These are phyloP conservation scores for Hypoxylon lienhwacheense DNA, from an alignment of 495 filamentous ascomycete species.

Conservation along the genomic window DNA sequence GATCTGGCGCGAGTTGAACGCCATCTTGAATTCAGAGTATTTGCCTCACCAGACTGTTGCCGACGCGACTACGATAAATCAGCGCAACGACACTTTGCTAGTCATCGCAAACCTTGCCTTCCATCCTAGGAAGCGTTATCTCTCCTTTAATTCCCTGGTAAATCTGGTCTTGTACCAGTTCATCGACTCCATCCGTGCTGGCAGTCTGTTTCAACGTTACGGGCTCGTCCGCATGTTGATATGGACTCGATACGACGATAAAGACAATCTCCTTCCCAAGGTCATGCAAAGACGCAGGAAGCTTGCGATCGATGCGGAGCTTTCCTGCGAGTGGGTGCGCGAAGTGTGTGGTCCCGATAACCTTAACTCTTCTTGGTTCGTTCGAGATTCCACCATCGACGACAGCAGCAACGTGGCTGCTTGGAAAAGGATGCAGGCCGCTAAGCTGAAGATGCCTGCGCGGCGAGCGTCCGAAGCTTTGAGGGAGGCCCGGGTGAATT, in stretches of 20 bases:
- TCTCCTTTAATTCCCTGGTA: constrained; percentile 44
- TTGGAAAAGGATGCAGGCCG: constrained; percentile 40
- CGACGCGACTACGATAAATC: constrained; percentile 35
- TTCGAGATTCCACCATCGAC: constrained; percentile 42
- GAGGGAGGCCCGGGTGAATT: constrained; percentile 32
- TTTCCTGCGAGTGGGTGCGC: constrained; percentile 52
- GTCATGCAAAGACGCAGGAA: constrained; percentile 54
- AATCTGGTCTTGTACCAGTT: constrained; percentile 53
- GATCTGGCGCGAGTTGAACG: constrained; percentile 51
- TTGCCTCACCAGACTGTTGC: constrained; percentile 54
- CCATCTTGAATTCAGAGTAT: constrained; percentile 49
- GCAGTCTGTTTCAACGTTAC: constrained; percentile 58
- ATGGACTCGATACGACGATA: constrained; percentile 58
- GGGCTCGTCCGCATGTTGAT: constrained; percentile 73
- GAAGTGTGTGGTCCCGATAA: constrained; percentile 46
- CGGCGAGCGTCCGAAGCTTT: constrained; percentile 39
- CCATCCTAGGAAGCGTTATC: constrained; percentile 42
- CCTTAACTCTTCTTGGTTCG: constrained; percentile 9
- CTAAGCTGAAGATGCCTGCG: constrained; percentile 35
- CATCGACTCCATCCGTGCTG: constrained; percentile 45
- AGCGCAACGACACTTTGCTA: constrained; percentile 67
- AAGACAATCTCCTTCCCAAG: constrained; percentile 56
- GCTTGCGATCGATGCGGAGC: constrained; percentile 57
- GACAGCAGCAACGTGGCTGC: constrained; percentile 32
- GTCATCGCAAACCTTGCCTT: constrained; percentile 61